These are phyloP conservation scores for Aureobasidium leucospermi DNA, from an alignment of 2,329 filamentous ascomycete species.

Conservation along the genomic window DNA sequence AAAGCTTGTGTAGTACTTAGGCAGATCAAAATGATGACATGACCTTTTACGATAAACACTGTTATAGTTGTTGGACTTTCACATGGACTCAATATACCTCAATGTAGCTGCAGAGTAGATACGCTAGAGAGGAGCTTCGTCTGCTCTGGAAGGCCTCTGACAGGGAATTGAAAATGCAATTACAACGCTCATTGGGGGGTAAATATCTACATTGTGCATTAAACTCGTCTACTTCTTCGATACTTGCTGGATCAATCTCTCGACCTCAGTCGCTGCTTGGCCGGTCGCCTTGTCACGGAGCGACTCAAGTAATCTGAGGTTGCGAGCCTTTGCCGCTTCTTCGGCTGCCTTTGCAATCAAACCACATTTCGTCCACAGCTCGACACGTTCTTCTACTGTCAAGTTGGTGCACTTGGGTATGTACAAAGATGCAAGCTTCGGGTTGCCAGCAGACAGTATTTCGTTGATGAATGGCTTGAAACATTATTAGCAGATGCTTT, in stretches of 20 bases:
- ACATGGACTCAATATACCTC: no score
- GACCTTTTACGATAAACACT: not conserved
- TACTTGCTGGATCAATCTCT: constrained; percentile 59
- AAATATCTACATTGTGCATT: not conserved
- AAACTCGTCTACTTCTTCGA: constrained; percentile 3
- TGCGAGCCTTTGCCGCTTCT: constrained; percentile 77
- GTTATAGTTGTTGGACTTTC: not conserved
- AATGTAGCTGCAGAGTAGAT: no score
- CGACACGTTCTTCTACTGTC: constrained; percentile 61
- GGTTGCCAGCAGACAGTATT: constrained; percentile 79
- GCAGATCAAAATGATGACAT: not conserved
- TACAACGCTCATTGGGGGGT: no score
- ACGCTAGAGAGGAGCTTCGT: no score
- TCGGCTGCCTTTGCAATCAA: constrained; percentile 83
- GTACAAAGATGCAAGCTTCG: constrained; percentile 74
- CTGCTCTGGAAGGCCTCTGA: no score
- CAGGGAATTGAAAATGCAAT: no score
- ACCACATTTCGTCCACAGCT: constrained; percentile 96
- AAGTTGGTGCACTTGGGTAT: constrained; percentile 78
- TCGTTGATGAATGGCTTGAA: constrained; percentile 85
- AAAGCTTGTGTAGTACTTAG: not conserved
- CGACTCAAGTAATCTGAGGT: constrained; percentile 65
- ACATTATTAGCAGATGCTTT: constrained; percentile 13
- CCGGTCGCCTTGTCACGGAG: constrained; percentile 67
- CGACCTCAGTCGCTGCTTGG: constrained; percentile 68